Conservation (phyloP, 1,284 basidiomycete species). For the Coriolopsis trogii region DNA sequence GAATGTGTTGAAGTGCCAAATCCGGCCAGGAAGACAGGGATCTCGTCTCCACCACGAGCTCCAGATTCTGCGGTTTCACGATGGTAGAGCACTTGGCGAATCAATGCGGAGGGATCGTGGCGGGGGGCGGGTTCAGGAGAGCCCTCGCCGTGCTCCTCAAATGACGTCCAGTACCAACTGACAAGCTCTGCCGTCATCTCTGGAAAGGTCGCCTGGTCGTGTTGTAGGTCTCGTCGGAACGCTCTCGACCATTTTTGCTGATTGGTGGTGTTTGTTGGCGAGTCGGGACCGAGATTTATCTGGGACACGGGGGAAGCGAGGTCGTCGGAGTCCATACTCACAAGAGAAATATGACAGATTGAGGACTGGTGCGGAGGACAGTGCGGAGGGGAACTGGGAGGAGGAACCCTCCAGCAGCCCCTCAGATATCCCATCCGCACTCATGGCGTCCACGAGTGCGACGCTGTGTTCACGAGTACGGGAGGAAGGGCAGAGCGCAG, state of each 20-base stretch:
- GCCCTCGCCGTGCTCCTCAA: slow-evolving; percentile 17
- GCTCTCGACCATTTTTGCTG: too few species aligned
- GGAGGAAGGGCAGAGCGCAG: not conserved
- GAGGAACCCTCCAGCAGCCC: not conserved
- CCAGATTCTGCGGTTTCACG: slow-evolving; percentile 7
- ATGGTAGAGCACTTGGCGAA: slow-evolving; percentile 9
- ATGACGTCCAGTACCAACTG: slow-evolving; percentile 13
- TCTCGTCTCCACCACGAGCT: not conserved
- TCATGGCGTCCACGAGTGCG: slow-evolving; percentile 5
- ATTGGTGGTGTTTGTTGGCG: not conserved
- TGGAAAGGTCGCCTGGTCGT: slow-evolving; percentile 4
- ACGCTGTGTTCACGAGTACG: not conserved
- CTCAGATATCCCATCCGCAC: not conserved
- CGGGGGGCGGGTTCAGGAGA: slow-evolving; percentile 7
- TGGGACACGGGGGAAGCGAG: slow-evolving; percentile 4
- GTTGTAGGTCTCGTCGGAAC: too few species aligned
- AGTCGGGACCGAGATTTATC: slow-evolving; percentile 1
- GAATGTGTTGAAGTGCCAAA: slow-evolving; percentile 22
- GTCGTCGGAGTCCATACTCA: slow-evolving; percentile 8
- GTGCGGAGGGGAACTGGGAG: not conserved
- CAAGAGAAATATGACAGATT: too few species aligned
- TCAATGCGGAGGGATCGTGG: slow-evolving; percentile 8
- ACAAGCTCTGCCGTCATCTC: slow-evolving; percentile 6
- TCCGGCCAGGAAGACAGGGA: slow-evolving; percentile 15
- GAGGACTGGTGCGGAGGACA: too few species aligned